Percentiles rank a stretch among this genome's conserved stretches.
Conservation (phyloP, 2,329 filamentous ascomycete species). For the Cercospora zeina region DNA sequence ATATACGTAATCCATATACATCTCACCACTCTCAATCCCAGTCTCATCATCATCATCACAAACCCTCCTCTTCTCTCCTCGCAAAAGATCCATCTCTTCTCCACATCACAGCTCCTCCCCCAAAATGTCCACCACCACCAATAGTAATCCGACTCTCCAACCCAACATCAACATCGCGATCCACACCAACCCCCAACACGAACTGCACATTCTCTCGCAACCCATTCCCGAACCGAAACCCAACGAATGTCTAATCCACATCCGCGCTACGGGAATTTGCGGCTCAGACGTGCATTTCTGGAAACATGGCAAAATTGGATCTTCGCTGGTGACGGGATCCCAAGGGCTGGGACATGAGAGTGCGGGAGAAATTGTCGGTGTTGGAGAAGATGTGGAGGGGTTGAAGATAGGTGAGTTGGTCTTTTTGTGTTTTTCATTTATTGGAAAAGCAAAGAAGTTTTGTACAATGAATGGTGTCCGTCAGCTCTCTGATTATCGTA, state of each 20-base stretch:
- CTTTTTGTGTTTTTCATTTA: too few species aligned
- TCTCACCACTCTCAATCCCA: not conserved
- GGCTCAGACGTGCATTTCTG: constrained; percentile 40
- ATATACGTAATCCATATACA: not conserved
- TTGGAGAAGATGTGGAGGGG: constrained; percentile 30
- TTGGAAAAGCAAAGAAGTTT: too few species aligned
- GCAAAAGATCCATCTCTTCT: too few species aligned
- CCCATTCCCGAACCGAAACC: constrained; percentile 33
- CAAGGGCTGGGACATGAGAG: constrained; percentile 38
- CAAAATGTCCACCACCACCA: not conserved
- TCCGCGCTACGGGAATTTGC: constrained; percentile 40
- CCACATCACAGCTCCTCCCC: not conserved
- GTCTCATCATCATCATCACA: not conserved
- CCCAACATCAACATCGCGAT: constrained; percentile 39
- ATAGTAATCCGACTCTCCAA: not conserved
- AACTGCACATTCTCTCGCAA: constrained; percentile 33
- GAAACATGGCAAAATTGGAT: constrained; percentile 37
- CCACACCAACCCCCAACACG: constrained; percentile 39
- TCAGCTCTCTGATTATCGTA: too few species aligned
- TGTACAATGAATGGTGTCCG: too few species aligned
- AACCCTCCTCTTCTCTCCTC: not conserved
- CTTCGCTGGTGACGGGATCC: constrained; percentile 29
- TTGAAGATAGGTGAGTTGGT: constrained; percentile 32
- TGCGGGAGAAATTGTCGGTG: constrained; percentile 33
- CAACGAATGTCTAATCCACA: constrained; percentile 38